Evolutionary conservation across 148 eudicot genomes (phyloP).

Genomic region (Rheum nobile): DNA sequence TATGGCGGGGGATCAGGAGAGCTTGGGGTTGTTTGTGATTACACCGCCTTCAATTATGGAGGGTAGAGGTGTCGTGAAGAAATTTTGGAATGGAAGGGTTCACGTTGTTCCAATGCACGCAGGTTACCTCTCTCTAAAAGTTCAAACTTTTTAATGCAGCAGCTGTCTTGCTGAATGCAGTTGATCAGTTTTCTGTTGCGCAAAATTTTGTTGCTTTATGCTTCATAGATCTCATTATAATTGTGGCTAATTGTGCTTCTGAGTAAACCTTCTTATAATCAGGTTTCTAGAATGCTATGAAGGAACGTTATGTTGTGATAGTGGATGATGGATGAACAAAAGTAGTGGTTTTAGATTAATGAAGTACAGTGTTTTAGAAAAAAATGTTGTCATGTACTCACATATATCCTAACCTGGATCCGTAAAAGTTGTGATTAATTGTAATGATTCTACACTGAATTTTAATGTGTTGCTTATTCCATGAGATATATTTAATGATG

Average conservation of each 20-base stretch:
- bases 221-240: neutral
- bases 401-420: neutral
- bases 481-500: neutral
- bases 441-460: neutral
- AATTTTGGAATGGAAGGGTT: slow-evolving; percentile 38
- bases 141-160: neutral
- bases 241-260: neutral
- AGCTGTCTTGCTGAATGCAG: neutral
- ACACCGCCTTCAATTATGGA: slow-evolving; percentile 56
- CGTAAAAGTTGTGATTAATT: neutral
- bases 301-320: neutral
- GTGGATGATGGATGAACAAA: neutral
- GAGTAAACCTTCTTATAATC: neutral
- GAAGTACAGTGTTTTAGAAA: neutral
- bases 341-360: neutral
- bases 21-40: slow-evolving; percentile 36
- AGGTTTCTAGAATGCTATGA: neutral
- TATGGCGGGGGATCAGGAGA: slow-evolving; percentile 25
- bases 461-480: neutral
- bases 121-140: slow-evolving; percentile 23
- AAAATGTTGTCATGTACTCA: neutral
- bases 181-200: neutral
- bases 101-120: slow-evolving; percentile 80
- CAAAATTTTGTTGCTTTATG: neutral
- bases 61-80: slow-evolving; percentile 56